Evolutionary conservation across 257 asterid genomes (phyloP).

Genomic region (Solanum clarkiae): DNA sequence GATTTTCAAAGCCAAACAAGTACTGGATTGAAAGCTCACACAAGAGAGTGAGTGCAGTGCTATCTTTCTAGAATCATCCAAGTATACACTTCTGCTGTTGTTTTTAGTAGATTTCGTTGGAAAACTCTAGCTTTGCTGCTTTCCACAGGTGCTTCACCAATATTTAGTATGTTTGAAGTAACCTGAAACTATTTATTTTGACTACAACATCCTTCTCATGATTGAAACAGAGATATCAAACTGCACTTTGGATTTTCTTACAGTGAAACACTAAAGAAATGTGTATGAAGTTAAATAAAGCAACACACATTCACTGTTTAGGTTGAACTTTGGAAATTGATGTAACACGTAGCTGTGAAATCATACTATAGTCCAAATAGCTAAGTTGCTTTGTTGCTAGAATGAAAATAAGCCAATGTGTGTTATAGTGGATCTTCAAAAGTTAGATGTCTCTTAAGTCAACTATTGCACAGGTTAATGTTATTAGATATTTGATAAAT

Average conservation of each 20-base stretch:
- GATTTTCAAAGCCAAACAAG: slow-evolving; percentile 71
- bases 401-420: neutral
- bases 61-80: neutral
- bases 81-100: neutral
- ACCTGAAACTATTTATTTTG: neutral
- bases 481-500: neutral
- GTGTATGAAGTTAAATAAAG: neutral
- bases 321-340: neutral
- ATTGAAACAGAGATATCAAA: neutral
- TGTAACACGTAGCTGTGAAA: neutral
- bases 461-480: neutral
- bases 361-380: neutral
- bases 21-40: slow-evolving; percentile 93
- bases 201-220: neutral
- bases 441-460: neutral
- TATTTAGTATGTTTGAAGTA: neutral
- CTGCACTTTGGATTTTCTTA: neutral
- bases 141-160: neutral
- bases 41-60: slow-evolving; percentile 54
- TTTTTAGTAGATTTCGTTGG: neutral
- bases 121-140: neutral
- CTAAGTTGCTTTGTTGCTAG: neutral
- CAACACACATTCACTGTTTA: neutral
- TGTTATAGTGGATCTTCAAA: neutral
- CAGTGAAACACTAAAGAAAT: neutral